Base-by-base conservation (phyloP, 768 basidiomycete species). In the Russula griseocarnosa region DNA sequence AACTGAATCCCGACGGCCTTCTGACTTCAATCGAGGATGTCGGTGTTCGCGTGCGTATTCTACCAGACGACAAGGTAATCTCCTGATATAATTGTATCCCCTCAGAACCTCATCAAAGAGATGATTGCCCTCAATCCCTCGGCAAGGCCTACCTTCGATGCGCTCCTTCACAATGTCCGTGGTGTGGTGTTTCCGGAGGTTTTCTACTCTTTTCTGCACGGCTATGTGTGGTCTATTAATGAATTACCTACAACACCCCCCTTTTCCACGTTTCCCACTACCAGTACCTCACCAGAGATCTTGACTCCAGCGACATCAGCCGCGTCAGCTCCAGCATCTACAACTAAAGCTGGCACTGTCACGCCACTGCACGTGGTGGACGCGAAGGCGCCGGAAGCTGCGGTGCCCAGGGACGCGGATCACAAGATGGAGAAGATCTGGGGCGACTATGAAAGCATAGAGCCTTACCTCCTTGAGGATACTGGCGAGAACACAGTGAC, bases 161-260 rank as follows among this genome's bases (percentile, higher is more conserved):
- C 81, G 2, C 77, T 94, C 8, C 77, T 98, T 44, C 84, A 89
- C 30, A 83, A 79, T 1, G 88, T 86, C 4, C 83, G 92, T 51
- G 90, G 86, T 0, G 81, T 81, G 10, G 86, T 95, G 53, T 90
- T 98, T 67, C 94, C 96, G 0, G 93, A 95, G 70, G 86, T 85
- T 34, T 98, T 98, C 75, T 98, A 97, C 76, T 89, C 93, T 3
- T 98, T 96, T 76, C 80, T 98, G 11, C 90, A 95, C 72, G 90
- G 90, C 69, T 98, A 97, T 69, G 83, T 92, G 61, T 82, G 86
- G 3, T 86, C 92, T 1, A 79, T 92, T 68, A 89, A 89, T 72
- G 90, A 93, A 65, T 77, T 85, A 14, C 78, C 85, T 2, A 70
- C 79, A 18, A 74, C 78, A 2, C 74, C 81, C 0, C 78, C 83